These are phyloP conservation scores for Chrysochromulina parva DNA, from an alignment of 78 protist species.

Conservation along the genomic window DNA sequence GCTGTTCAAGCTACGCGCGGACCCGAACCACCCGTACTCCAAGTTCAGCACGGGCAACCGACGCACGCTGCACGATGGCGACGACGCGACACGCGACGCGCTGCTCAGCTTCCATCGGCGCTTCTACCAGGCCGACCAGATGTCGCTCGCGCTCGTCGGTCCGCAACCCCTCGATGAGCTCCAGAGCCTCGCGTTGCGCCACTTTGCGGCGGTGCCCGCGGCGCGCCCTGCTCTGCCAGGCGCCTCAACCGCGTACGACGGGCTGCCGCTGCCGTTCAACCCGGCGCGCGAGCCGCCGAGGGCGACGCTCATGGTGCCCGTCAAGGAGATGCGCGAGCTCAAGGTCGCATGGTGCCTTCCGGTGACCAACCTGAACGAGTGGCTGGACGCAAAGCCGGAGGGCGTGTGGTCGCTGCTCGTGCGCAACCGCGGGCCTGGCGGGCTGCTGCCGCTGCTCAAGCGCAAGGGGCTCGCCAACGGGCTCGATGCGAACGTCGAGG, in stretches of 20 bases:
- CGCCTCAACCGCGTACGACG: neutral
- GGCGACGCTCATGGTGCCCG: neutral
- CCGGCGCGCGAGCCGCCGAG: too few species aligned
- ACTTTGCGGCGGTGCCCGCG: neutral
- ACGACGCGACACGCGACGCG: neutral
- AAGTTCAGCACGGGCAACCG: conserved; percentile 17
- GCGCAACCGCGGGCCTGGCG: too few species aligned
- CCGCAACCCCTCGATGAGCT: conserved; percentile 6
- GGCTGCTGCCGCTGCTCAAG: neutral
- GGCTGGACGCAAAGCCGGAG: too few species aligned
- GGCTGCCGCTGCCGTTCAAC: too few species aligned
- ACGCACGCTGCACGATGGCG: neutral
- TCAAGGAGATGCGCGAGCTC: neutral
- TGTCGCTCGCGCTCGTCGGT: neutral
- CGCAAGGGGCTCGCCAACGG: neutral
- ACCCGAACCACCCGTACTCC: neutral
- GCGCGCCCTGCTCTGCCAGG: neutral
- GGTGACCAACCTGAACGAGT: neutral
- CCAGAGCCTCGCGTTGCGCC: neutral
- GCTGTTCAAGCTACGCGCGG: neutral
- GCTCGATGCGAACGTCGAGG: too few species aligned
- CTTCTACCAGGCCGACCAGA: neutral
- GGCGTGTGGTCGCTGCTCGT: too few species aligned
- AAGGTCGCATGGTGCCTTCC: neutral
- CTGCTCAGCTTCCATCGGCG: neutral